These are phyloP conservation scores for Austroboletus eburneus DNA, from an alignment of 768 basidiomycete genomes.

Conservation along the genomic window DNA sequence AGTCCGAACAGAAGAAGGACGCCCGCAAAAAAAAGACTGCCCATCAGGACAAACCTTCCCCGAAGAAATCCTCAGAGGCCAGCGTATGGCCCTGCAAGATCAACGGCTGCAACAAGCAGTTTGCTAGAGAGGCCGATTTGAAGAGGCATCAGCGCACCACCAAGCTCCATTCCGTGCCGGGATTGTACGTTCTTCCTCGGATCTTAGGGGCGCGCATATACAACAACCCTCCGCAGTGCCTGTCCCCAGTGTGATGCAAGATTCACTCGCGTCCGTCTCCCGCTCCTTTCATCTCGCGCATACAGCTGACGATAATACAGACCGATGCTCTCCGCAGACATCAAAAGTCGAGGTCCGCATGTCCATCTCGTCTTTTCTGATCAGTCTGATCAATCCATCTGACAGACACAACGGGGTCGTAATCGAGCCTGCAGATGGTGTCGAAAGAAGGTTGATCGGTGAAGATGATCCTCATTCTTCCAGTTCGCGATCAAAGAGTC, in stretches of 20 bases:
- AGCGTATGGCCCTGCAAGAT: conserved; percentile 78
- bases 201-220: conserved; percentile 15
- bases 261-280: conserved; percentile 64
- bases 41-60: conserved; percentile 41
- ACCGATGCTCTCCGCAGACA: conserved; percentile 80
- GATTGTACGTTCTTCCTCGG: conserved; percentile 49
- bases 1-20: conserved; percentile 43
- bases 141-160: conserved; percentile 81
- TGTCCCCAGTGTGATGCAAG: conserved; percentile 80
- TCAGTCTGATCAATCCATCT: conserved; percentile 2
- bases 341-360: conserved; percentile 67
- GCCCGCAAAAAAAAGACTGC: conserved; percentile 36
- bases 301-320: conserved; percentile 34
- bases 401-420: conserved; percentile 61
- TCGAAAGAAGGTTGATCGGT: conserved; percentile 16
- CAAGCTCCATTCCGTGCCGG: conserved; percentile 69
- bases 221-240: conserved; percentile 39
- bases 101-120: conserved; percentile 77
- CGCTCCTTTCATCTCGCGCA: conserved; percentile 11
- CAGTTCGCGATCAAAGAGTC: conserved; percentile 45
- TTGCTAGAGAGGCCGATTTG: conserved; percentile 77
- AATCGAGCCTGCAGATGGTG: conserved; percentile 44
- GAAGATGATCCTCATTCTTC: conserved; percentile 33
- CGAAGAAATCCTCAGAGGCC: conserved; percentile 48
- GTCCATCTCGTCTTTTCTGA: conserved; percentile 1